Evolutionary conservation across 805 yeast genomes (phyloP), one percentile per base, ranked within the genome.

Genomic region (Candida insectalens): DNA sequence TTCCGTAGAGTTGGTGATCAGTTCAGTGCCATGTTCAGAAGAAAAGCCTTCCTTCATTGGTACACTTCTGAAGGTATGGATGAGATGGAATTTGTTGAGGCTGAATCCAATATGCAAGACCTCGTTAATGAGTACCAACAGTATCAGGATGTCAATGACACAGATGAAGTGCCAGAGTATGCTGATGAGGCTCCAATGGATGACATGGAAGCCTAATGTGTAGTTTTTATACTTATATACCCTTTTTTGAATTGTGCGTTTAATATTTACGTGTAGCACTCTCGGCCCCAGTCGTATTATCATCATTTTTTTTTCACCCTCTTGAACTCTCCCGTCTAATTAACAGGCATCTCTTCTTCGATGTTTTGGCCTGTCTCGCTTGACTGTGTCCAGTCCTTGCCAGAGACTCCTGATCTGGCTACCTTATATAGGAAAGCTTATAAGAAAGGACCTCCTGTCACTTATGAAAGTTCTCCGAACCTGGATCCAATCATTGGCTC

Each of bases 31-130:
- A 87, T 87, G 96, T 87, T 82, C 63, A 74, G 83, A 58, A 83
- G 92, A 67, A 82, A 80, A 60, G 96, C 96, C 43, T 87, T 87
- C 76, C 77, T 87, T 64, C 95, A 87, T 62, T 87, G 96, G 96
- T 87, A 84, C 64, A 83, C 92, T 7, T 72, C 79, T 47, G 96
- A 87, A 63, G 96, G 96, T 66, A 87, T 87, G 96, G 96, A 87
- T 54, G 94, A 81, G 64, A 71, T 78, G 69, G 96, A 87, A 65
- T 87, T 87, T 61, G 74, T 85, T 38, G 96, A 87, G 66, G 96
- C 96, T 35, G 94, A 84, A 64, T 77, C 89, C 36, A 83, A 87
- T 58, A 76, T 87, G 87, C 74, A 72, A 47, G 96, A 87, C 62
- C 69, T 87, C 54, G 87, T 85, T 36, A 74, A 78, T 53, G 96